A percentile compares a stretch with the other conserved stretches of the same genome.
phyloP scores from a whole-genome alignment of 257 asterid species.

The Osmanthus fragrans region DNA sequence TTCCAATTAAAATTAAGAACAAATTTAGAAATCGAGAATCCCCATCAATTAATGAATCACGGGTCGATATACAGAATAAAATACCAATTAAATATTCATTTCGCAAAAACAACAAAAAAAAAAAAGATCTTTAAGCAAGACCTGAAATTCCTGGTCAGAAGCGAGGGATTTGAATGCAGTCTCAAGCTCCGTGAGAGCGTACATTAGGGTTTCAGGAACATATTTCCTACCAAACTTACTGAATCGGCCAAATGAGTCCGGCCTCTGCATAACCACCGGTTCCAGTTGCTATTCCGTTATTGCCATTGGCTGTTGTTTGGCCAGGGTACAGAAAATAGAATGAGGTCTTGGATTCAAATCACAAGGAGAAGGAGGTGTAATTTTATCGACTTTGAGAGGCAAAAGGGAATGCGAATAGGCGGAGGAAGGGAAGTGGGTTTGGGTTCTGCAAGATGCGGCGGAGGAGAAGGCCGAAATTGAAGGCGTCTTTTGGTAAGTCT shows the following conservation, averaged over 20 bases:
- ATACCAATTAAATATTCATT: background rate
- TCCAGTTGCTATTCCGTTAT: constrained; percentile 37
- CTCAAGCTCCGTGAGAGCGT: constrained; percentile 89
- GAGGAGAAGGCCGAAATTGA: constrained; percentile 40
- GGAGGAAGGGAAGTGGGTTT: constrained; percentile 42
- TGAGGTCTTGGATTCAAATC: constrained; percentile 23
- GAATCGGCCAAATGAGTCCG: constrained; percentile 86
- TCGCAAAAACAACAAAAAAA: background rate
- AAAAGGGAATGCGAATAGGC: constrained; percentile 23
- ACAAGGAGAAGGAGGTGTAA: constrained; percentile 7
- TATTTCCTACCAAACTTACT: constrained; percentile 85
- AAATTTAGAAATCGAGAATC: background rate
- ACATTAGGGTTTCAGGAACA: constrained; percentile 90
- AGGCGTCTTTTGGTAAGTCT: too few species aligned
- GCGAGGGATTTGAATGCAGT: constrained; percentile 67
- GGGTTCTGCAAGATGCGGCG: constrained; percentile 33
- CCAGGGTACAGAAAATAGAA: constrained; percentile 35
- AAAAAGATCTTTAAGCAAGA: constrained; percentile 10
- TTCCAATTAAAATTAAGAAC: background rate
- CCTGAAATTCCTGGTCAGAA: constrained; percentile 73
- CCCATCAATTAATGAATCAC: background rate
- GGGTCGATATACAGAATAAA: background rate
- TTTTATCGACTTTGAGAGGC: constrained; percentile 26
- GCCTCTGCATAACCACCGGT: constrained; percentile 44
- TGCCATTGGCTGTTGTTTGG: constrained; percentile 38